Percentiles rank a stretch among this genome's conserved stretches.
Evolutionary conservation across 2,329 filamentous ascomycete species (phyloP).

Genomic region (Penicillium sp.): DNA sequence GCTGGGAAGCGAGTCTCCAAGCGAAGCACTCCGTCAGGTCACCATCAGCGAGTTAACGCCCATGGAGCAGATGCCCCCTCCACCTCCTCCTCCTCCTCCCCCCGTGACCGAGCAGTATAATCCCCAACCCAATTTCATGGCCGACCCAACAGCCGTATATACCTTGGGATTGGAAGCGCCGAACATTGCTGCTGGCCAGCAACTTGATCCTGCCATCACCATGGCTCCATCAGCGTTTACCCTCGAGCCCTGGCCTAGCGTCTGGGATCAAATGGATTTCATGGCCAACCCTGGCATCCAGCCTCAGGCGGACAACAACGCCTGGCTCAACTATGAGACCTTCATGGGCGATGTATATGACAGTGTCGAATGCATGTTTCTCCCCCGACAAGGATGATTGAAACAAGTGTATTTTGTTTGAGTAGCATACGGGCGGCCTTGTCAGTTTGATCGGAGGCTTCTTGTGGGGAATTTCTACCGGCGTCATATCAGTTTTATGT

Average conservation of each 20-base stretch:
- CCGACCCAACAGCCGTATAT: neutral
- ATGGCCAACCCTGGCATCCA: slow-evolving; percentile 13
- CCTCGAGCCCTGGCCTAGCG: slow-evolving; percentile 29
- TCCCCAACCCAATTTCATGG: neutral
- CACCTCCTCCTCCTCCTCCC: neutral
- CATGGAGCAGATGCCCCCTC: neutral
- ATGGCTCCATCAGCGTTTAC: slow-evolving; percentile 14
- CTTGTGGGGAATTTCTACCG: neutral
- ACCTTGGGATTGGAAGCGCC: slow-evolving; percentile 6
- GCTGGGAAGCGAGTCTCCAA: slow-evolving; percentile 12
- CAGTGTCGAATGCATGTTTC: slow-evolving; percentile 32
- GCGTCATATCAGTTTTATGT: neutral
- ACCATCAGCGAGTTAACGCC: neutral
- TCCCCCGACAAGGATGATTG: slow-evolving; percentile 4
- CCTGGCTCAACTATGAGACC: slow-evolving; percentile 38
- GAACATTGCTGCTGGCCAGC: slow-evolving; percentile 17
- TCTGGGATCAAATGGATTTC: slow-evolving; percentile 38
- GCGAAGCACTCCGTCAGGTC: slow-evolving; percentile 8
- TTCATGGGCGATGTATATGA: slow-evolving; percentile 39
- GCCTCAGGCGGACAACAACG: slow-evolving; percentile 23
- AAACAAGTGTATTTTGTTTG: neutral
- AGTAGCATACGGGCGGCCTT: neutral
- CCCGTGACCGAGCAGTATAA: slow-evolving; percentile 6
- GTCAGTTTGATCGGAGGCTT: neutral
- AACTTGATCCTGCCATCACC: slow-evolving; percentile 7